Base-by-base conservation (phyloP, 139 green algal genomes). In the Desmodesmus armatus region DNA sequence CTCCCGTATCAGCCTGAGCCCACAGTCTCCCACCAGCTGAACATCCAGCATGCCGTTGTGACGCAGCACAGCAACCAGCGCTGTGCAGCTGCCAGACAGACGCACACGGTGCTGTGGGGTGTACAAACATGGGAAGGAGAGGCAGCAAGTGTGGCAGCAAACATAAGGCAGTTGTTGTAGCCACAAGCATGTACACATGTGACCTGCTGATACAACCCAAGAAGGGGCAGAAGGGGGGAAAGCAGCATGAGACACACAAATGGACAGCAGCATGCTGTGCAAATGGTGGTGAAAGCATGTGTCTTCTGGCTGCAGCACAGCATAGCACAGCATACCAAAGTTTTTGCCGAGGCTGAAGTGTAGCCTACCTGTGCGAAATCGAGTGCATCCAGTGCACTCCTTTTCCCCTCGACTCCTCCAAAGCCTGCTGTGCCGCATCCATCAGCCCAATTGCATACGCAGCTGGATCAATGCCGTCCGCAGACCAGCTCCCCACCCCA, bases 401-500 rank as follows among this genome's bases (percentile, higher is more conserved):
- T 31, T 23, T 35, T 6, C 58, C 21, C 7, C 58, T 35, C 58
- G 21, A 27, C 39, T 31, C 40, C 25, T 77, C 63, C 17, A 49
- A 41, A 74, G 44, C 39, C 31, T 86, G 17, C 63, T 47, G 33
- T 60, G 53, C 70, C 81, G 87, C 7, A 39, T 53, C 33, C 87
- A 96, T 93, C 33, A 97, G 76, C 21, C 67, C 66, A 19, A 90
- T 80, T 7, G 93, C 86, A 85, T 97, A 98, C 9, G 90, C 79
- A 23, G 91, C 89, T 5, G 95, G 87, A 85, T 98, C 91, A 0
- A 98, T 84, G 6, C 93, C 92, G 15, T 95, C 90, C 33, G 89
- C 75, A 19, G 89, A 88, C 96, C 96, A 98, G 49, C 93, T 91
- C 44, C 96, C 93, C 53, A 98, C 96, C 19, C 96, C 96, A 87